Evolutionary conservation across 2,329 filamentous ascomycete genomes (phyloP), one percentile per base, ranked within the genome.

Genomic region (Scorias spongiosa): DNA sequence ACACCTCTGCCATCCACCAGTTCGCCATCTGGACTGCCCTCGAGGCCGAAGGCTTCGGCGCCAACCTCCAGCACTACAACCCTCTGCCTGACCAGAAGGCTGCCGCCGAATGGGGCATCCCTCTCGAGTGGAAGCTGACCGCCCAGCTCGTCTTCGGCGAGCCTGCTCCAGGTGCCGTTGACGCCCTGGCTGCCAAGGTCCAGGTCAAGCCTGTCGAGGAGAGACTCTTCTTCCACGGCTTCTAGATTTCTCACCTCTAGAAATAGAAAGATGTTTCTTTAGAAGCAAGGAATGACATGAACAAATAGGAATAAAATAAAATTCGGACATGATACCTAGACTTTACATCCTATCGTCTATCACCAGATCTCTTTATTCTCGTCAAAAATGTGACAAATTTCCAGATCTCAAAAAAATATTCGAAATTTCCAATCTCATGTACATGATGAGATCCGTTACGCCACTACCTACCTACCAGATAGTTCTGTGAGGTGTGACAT

Each of bases 41-140:
- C 45, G 83, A 88, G 67, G 72, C 80, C 48, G 85, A 91, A 61
- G 86, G 87, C 28, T 75, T 93, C 45, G 86, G 86, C 51, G 83
- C 81, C 60, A 93, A 88, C 72, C 73, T 94, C 43, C 87, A 94
- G 72, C 87, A 94, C 70, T 93, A 93, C 72, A 91, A 86, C 74
- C 86, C 86, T 15, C 65, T 94, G 46, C 76, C 93, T 54, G 82
- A 93, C 66, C 70, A 72, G 51, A 76, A 79, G 67, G 81, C 87
- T 43, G 66, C 72, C 39, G 68, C 68, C 49, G 68, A 76, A 54
- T 94, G 84, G 82, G 72, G 72, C 45, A 55, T 93, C 29, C 81
- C 84, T 38, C 57, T 66, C 14, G 72, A 74, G 54, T 94, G 87
- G 86, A 76, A 75, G 58, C 74, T 93, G 51, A 76, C 80, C 58